Evolutionary conservation across 1,284 basidiomycete genomes (phyloP), one percentile per base, ranked within the genome.

Genomic region (Hymenochaete sp.): DNA sequence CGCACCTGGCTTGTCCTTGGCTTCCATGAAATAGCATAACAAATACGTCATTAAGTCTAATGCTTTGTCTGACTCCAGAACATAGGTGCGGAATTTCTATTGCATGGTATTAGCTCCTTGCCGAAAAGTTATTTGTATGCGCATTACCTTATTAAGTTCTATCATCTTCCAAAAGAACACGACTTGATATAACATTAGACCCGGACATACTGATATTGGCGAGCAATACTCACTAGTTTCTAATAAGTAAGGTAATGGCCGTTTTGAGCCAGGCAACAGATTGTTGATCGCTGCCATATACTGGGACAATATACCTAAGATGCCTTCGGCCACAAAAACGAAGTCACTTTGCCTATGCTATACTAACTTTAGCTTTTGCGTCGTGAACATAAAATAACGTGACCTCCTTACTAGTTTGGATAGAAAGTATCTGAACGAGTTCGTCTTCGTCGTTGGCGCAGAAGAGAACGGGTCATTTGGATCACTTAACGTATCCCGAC

Each of bases 321-420:
- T 69, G 11, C 92, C 90, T 28, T 79, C 70, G 11, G 90, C 59
- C 44, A 96, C 71, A 61, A 93, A 93, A 21, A 75, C 67, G 57
- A 95, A 89, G 61, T 97, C 93, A 62, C 83, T 80, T 6, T 78
- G 75, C 4, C 92, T 82, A 64, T 97, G 93, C 86, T 92, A 52
- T 4, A 45, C 40, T 27, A 38, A 18, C 9, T 5, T 31, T 5
- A 35, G 13, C 5, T 4, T 16, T 19, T 35, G 5, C 14, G 13
- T 38, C 10, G 52, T 6, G 49, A 48, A 24, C n/a, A 51, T 24
- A 41, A 11, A 13, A 38, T 27, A 2, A 16, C 11, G 28, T 36
- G 26, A 18, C 3, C n/a, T 16, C 66, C 79, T 58, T 53, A 82
- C 87, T 56, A 96, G 64, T 62, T 93, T 95, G 46, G 88, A 83